Conservation (phyloP, 306 rosid species). For the Rosa persica region DNA sequence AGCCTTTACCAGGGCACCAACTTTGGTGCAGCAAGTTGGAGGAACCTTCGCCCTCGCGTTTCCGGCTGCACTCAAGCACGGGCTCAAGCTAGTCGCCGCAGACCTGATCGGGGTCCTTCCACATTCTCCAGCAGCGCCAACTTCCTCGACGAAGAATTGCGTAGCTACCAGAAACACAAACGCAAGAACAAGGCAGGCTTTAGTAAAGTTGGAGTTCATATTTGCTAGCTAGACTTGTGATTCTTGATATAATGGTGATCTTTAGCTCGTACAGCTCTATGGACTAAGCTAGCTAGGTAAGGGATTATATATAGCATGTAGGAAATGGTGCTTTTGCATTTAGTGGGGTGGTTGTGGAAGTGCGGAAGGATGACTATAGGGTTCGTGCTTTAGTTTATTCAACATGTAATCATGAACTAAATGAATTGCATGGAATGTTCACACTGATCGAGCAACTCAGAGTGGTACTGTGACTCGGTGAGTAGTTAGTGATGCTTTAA, state of each 20-base stretch:
- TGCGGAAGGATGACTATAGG: conserved; percentile 20
- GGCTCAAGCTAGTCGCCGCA: conserved; percentile 77
- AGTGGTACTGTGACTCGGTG: not conserved
- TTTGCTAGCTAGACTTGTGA: not conserved
- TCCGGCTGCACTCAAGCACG: conserved; percentile 60
- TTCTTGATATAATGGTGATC: not conserved
- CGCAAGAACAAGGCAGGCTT: conserved; percentile 16
- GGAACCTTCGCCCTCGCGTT: conserved; percentile 58
- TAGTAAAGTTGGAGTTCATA: conserved; percentile 2
- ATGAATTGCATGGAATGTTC: not conserved
- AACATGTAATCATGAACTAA: conserved; percentile 25
- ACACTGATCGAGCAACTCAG: conserved; percentile 1
- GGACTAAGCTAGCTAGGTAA: not conserved
- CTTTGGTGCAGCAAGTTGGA: conserved; percentile 63
- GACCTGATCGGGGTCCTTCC: conserved; percentile 74
- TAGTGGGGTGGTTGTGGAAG: conserved; percentile 52
- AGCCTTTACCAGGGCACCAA: conserved; percentile 54
- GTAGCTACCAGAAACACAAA: conserved; percentile 27
- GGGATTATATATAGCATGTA: not conserved
- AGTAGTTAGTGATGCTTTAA: not conserved
- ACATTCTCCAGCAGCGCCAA: conserved; percentile 73
- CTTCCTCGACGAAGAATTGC: conserved; percentile 15
- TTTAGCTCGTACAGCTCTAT: not conserved
- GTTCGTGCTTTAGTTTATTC: conserved; percentile 18
- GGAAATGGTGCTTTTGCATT: not conserved